These are phyloP conservation scores for Mentha longifolia DNA, from an alignment of 257 asterid species.

Conservation along the genomic window DNA sequence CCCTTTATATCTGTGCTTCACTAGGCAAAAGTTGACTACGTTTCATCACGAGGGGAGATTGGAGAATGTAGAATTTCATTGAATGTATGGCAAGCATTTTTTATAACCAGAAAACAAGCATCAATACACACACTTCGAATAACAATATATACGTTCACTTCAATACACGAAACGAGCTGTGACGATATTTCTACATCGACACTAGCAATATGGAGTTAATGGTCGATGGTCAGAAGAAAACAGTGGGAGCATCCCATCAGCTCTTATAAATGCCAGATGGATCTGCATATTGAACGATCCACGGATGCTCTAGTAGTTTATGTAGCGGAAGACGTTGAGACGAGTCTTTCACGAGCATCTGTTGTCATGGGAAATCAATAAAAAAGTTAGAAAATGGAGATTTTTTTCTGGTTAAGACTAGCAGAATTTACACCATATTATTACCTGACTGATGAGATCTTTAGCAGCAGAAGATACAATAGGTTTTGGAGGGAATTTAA, in stretches of 20 bases:
- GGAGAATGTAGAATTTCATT: no score
- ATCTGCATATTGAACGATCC: conserved; percentile 95
- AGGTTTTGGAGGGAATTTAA: conserved; percentile 87
- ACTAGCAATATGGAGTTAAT: neutral
- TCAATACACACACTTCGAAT: neutral
- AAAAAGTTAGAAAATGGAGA: neutral
- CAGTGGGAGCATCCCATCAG: conserved; percentile 31
- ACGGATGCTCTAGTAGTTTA: conserved; percentile 88
- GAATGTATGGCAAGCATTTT: neutral
- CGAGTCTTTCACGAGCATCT: conserved; percentile 95
- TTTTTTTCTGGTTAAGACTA: neutral
- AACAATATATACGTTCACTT: neutral
- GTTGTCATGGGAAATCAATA: conserved; percentile 15
- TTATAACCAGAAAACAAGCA: neutral
- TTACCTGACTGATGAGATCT: conserved; percentile 86
- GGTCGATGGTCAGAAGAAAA: neutral
- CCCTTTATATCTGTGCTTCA: no score
- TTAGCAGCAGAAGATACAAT: conserved; percentile 82
- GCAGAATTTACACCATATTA: conserved; percentile 17
- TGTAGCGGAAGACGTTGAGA: conserved; percentile 77
- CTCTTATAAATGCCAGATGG: conserved; percentile 79
- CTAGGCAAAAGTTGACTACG: no score
- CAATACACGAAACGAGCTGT: conserved; percentile 5
- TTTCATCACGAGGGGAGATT: no score
- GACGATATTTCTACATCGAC: neutral